Percentiles rank a stretch among this genome's conserved stretches.
Conservation (phyloP, 441 rosid genomes). For the Adansonia grandidieri region DNA sequence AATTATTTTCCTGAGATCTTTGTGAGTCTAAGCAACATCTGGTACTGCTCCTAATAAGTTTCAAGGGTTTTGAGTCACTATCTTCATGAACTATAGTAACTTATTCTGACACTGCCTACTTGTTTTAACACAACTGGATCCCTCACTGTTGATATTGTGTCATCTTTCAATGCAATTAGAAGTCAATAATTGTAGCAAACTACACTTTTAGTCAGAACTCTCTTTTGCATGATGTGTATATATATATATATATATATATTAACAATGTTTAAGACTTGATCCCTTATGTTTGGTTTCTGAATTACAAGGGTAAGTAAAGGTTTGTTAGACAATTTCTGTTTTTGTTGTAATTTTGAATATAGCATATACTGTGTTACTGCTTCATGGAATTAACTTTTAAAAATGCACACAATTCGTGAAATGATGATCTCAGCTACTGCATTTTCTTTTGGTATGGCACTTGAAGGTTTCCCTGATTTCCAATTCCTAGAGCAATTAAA, state of each 20-base stretch:
- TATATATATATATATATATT: too few relatives aligned
- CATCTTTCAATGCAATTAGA: not conserved
- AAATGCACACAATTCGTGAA: not conserved
- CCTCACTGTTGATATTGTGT: not conserved
- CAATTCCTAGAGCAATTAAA: not conserved
- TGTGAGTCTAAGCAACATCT: not conserved
- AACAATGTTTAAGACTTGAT: not conserved
- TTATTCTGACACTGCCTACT: not conserved
- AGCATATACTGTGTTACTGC: not conserved
- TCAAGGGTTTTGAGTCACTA: too few relatives aligned
- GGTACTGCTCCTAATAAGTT: not conserved
- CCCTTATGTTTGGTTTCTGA: not conserved
- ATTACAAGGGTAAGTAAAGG: not conserved
- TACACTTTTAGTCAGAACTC: not conserved
- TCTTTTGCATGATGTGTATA: too few relatives aligned
- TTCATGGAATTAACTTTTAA: not conserved
- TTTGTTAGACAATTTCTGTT: too few relatives aligned
- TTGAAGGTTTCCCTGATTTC: slow-evolving; percentile 13
- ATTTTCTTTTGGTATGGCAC: not conserved
- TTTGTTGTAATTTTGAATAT: too few relatives aligned
- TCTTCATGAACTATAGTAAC: not conserved
- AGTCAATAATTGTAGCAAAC: not conserved
- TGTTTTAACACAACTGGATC: not conserved
- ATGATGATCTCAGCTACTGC: not conserved
- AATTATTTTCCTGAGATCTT: slow-evolving; percentile 8